Evolutionary conservation across 176 grass and related monocot genomes (phyloP), one percentile per base, ranked within the genome.

Genomic region (Phyllostachys edulis): DNA sequence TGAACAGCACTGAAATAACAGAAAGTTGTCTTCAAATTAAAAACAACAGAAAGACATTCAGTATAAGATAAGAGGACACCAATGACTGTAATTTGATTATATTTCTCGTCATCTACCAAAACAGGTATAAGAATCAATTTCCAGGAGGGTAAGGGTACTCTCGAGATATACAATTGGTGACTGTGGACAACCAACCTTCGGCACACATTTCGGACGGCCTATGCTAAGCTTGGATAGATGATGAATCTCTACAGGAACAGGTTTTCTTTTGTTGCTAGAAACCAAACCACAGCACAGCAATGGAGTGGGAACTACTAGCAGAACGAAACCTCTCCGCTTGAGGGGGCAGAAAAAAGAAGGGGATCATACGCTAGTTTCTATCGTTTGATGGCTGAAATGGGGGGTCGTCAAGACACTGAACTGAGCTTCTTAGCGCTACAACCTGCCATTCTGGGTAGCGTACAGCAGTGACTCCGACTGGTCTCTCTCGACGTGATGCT

Each of bases 391-490:
- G 60, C 67, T 59, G 8, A n/a, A 78, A 39, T 39, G 23, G 6
- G 40, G 32, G 80, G 13, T 37, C 17, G 5, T 40, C 26, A 52
- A 21, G 37, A 18, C 75, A 61, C 52, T 47, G 7, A 84, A 10
- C 21, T 6, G 44, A 84, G 20, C 60, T 62, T 80, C 7, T 69
- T 45, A 84, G 71, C 54, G 60, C 63, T 94, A 88, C 5, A 85
- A 59, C 75, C 91, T 90, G 63, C 92, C 75, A 72, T 92, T 99
- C 47, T 88, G 83, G 40, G 82, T 82, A 1, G 91, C 47, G 73
- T 61, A 86, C 29, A 96, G 77, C 27, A 92, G 84, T 4, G 81
- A 84, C 75, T 99, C 96, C 7, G 90, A 90, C 87, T 88, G 93
- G 83, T 83, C 91, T 80, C 84, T 94, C 75, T 96, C 90, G 3